Conservation (phyloP, 73 alveolate species). For the Uronychia binucleata region DNA sequence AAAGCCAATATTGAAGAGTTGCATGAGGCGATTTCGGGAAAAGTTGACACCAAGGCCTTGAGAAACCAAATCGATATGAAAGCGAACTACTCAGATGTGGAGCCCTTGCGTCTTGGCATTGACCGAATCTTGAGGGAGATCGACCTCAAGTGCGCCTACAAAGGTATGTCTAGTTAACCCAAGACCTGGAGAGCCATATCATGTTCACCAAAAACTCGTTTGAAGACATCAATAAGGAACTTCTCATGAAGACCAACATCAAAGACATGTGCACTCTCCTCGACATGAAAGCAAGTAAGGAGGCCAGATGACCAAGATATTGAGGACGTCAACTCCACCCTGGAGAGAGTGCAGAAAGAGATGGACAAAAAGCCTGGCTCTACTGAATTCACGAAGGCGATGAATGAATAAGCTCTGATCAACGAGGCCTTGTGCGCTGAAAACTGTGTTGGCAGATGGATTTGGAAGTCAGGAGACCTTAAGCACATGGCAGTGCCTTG, state of each 20-base stretch:
- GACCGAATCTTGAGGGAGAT: conserved; percentile 52
- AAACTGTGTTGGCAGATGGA: conserved; percentile 96
- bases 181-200: conserved; percentile 52
- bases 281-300: conserved; percentile 66
- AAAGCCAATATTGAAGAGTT: conserved; percentile 16
- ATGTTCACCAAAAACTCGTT: conserved; percentile 55
- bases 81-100: conserved; percentile 42
- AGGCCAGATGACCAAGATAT: conserved; percentile 17
- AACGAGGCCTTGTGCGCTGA: conserved; percentile 94
- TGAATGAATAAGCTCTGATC: conserved; percentile 80
- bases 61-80: conserved; percentile 27
- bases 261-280: conserved; percentile 71
- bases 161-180: background rate
- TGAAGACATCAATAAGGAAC: conserved; percentile 86
- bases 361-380: conserved; percentile 66
- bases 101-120: conserved; percentile 23
- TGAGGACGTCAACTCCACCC: conserved; percentile 83
- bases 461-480: conserved; percentile 93
- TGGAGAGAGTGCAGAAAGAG: conserved; percentile 81
- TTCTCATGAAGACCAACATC: conserved; percentile 80
- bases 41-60: conserved; percentile 28
- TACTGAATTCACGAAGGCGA: conserved; percentile 67
- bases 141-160: conserved; percentile 18
- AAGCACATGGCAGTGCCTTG: conserved; percentile 92
- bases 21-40: conserved; percentile 11